These are phyloP conservation scores for Fusarium mundagurra DNA, from an alignment of 2,329 filamentous ascomycete species.

Conservation along the genomic window DNA sequence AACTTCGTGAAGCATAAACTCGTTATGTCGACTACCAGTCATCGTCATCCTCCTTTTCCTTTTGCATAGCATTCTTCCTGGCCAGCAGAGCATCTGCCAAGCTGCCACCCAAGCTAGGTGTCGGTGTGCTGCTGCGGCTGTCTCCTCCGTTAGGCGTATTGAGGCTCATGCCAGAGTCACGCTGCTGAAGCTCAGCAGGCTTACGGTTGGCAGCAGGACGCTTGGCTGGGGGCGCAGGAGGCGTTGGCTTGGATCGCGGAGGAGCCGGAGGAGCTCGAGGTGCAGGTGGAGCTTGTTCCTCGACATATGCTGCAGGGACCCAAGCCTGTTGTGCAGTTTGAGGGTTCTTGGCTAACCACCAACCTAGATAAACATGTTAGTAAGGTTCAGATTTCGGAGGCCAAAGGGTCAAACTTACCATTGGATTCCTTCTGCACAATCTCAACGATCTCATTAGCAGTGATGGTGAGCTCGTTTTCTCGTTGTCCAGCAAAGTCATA, in stretches of 20 bases:
- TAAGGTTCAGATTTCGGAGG: not conserved
- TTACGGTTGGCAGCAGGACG: slow-evolving; percentile 79
- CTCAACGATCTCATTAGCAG: slow-evolving; percentile 82
- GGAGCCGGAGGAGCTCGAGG: slow-evolving; percentile 74
- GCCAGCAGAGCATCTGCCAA: slow-evolving; percentile 82
- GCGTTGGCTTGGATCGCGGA: slow-evolving; percentile 72
- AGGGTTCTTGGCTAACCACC: slow-evolving; percentile 87
- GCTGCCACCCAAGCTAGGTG: slow-evolving; percentile 75
- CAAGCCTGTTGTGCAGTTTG: slow-evolving; percentile 78
- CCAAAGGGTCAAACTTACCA: slow-evolving; percentile 66
- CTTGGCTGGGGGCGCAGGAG: slow-evolving; percentile 83
- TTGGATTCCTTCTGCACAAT: slow-evolving; percentile 96
- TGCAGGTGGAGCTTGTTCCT: slow-evolving; percentile 77
- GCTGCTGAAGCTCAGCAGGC: slow-evolving; percentile 72
- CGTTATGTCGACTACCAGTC: slow-evolving; percentile 65
- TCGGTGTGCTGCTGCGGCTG: slow-evolving; percentile 77
- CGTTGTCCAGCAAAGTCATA: slow-evolving; percentile 92
- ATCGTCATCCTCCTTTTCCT: slow-evolving; percentile 73
- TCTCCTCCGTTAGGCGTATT: slow-evolving; percentile 65
- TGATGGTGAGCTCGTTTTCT: slow-evolving; percentile 85
- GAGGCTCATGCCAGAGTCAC: slow-evolving; percentile 76
- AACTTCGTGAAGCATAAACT: slow-evolving; percentile 40
- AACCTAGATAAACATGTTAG: slow-evolving; percentile 69
- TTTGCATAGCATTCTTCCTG: slow-evolving; percentile 80
- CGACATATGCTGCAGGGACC: slow-evolving; percentile 93